phyloP scores from a whole-genome alignment of 441 rosid species.

The Iberis amara region DNA sequence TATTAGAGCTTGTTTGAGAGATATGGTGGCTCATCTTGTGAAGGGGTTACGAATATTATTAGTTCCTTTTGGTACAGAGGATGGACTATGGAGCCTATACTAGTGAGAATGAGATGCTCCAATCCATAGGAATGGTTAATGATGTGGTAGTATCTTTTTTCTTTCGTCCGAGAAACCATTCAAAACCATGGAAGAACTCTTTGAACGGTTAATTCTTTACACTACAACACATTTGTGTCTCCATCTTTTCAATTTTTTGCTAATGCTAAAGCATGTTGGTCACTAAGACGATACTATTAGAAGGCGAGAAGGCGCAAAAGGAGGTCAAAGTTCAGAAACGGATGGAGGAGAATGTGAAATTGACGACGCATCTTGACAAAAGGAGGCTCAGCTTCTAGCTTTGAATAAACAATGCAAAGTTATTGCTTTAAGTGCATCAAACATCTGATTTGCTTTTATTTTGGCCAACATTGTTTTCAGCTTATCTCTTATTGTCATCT shows the following conservation, averaged over 20 bases:
- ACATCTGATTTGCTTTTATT: slow-evolving; percentile 23
- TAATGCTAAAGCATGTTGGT: slow-evolving; percentile 54
- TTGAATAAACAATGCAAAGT: slow-evolving; percentile 50
- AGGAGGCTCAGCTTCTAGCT: no score
- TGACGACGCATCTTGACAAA: no score
- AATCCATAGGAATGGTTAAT: slow-evolving; percentile 59
- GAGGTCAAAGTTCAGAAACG: slow-evolving; percentile 77
- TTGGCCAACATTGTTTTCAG: no score
- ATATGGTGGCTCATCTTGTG: no score
- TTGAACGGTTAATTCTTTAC: slow-evolving; percentile 58
- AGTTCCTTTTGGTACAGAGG: no score
- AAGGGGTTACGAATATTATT: no score
- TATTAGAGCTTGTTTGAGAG: no score
- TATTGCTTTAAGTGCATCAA: slow-evolving; percentile 69
- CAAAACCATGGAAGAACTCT: slow-evolving; percentile 80
- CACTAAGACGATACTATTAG: slow-evolving; percentile 76
- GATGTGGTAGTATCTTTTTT: slow-evolving; percentile 75
- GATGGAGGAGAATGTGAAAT: no score
- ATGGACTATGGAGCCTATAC: no score
- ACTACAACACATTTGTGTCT: neutral
- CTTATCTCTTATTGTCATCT: no score
- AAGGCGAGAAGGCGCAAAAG: slow-evolving; percentile 83
- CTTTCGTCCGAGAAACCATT: slow-evolving; percentile 89
- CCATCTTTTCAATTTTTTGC: neutral
- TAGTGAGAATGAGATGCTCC: slow-evolving; percentile 34